Evolutionary conservation across 495 filamentous ascomycete genomes (phyloP), one percentile per base, ranked within the genome.

Genomic region (Hypoxylon fuscum): DNA sequence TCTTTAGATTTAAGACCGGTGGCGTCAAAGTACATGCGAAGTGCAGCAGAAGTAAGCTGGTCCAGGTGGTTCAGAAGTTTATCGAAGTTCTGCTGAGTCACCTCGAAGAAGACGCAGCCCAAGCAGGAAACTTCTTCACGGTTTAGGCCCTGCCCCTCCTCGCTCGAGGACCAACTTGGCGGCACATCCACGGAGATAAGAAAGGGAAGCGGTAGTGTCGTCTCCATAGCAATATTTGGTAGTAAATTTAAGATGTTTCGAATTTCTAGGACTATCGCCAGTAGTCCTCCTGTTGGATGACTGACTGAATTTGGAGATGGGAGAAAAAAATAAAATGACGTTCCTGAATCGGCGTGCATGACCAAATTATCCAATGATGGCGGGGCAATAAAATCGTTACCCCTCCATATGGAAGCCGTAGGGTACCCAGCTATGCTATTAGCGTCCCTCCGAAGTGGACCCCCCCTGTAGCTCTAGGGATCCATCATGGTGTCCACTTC

Each of bases 91-190:
- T 80, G 68, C 50, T 77, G 83, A 56, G 71, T 78, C 3, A 87
- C 87, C 55, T 85, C 82, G 67, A 94, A 82, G 77, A 90, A 89
- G 34, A 92, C 85, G 54, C 84, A 84, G 53, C 89, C 90, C 41
- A 97, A 81, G 75, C 89, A 91, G 32, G 91, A 88, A 46, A 96
- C 85, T 67, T 90, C 86, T 53, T 89, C 83, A 59, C 85, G 78
- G 25, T 72, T 79, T 38, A 95, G 81, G 35, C 89, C 86, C 40
- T 57, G 46, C 32, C 40, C 56, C 14, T 80, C 72, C 40, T 70
- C 72, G 5, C 74, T 72, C 45, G 79, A 76, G 3, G 72, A 70
- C 44, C 83, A 76, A 43, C 80, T 84, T 6, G 77, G 77, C 1
- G 80, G 79, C 42, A 88, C 72, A 64, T 82, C 77, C 54, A 89